A percentile compares a stretch with the other conserved stretches of the same genome.
Evolutionary conservation across 2,329 filamentous ascomycete species (phyloP).

Genomic region (Monilinia vaccinii-corymbosi): DNA sequence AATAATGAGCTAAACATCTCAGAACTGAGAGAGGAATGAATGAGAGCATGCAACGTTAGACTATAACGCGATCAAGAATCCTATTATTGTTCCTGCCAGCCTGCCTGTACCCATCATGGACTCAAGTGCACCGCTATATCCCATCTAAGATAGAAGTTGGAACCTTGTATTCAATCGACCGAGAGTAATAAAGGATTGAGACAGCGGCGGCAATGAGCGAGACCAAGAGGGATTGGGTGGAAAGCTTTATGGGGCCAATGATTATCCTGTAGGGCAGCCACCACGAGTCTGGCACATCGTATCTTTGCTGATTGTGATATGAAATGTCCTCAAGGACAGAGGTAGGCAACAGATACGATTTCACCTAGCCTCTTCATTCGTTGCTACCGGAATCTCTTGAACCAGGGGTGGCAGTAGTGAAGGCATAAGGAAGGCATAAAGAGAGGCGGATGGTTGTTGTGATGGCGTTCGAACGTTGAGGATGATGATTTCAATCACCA

Average conservation of each 20-base stretch:
- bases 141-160: background rate
- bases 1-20: background rate
- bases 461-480: background rate
- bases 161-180: background rate
- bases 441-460: background rate
- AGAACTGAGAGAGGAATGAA: background rate
- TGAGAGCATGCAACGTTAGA: background rate
- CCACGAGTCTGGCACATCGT: too few species aligned
- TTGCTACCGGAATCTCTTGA: background rate
- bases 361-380: background rate
- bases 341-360: background rate
- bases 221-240: background rate
- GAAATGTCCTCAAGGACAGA: background rate
- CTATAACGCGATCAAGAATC: background rate
- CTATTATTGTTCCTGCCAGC: background rate
- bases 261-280: background rate
- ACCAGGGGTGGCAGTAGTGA: background rate
- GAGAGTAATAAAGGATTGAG: background rate
- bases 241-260: background rate
- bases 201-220: background rate
- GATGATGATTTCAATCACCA: too few species aligned
- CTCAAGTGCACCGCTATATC: background rate
- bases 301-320: background rate
- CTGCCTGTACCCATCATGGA: background rate
- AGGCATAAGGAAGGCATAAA: background rate